Evolutionary conservation across 352 stramenopile genomes (phyloP).

Genomic region (Pythium grandisporangium): DNA sequence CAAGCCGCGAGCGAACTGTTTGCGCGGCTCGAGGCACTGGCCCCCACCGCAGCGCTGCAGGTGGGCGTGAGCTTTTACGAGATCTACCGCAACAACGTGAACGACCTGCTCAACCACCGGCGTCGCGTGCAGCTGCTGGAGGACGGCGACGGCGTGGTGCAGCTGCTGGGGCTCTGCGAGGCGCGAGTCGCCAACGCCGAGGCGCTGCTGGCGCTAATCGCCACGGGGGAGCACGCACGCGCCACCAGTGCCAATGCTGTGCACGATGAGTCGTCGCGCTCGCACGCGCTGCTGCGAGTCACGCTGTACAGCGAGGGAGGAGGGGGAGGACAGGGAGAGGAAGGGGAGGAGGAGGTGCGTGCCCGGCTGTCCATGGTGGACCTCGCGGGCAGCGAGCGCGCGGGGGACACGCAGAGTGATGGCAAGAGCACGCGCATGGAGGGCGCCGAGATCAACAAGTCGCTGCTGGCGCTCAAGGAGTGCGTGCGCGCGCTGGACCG

Average conservation of each 20-base stretch:
- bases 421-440: constrained; percentile 89
- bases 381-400: constrained; percentile 91
- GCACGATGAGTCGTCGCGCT: constrained; percentile 91
- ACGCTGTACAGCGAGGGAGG: constrained; percentile 27
- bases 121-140: constrained; percentile 89
- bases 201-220: constrained; percentile 87
- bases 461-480: constrained; percentile 94
- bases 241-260: constrained; percentile 94
- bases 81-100: constrained; percentile 95
- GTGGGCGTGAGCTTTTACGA: constrained; percentile 93
- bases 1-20: constrained; percentile 58
- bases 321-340: constrained; percentile 8
- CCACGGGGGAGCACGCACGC: constrained; percentile 74
- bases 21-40: constrained; percentile 12
- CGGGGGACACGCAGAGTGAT: constrained; percentile 85
- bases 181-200: constrained; percentile 64
- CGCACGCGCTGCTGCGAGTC: constrained; percentile 89
- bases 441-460: constrained; percentile 97
- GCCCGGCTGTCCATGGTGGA: constrained; percentile 83
- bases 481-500: constrained; percentile 93
- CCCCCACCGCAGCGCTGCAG: constrained; percentile 17
- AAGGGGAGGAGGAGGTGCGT: constrained; percentile 14
- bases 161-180: constrained; percentile 89
- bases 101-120: constrained; percentile 89
- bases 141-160: constrained; percentile 88